Evolutionary conservation across 73 alveolate species (phyloP).

Genomic region (Paramecium caudatum): DNA sequence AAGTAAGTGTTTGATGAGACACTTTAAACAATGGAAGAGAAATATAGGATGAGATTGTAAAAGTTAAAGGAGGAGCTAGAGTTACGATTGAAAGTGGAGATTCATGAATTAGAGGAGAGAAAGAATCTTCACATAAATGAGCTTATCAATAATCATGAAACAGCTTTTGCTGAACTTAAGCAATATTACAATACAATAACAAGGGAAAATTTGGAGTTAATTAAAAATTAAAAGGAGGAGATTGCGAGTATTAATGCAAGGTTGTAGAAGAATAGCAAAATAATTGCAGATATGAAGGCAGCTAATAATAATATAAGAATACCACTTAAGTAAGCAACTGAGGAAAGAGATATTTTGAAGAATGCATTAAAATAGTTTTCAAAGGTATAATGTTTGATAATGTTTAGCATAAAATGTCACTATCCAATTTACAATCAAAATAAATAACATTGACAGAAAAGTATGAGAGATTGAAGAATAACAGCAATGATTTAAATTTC

Average conservation of each 20-base stretch:
- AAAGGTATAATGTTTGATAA: constrained; percentile 47
- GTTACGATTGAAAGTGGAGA: constrained; percentile 94
- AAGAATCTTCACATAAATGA: constrained; percentile 95
- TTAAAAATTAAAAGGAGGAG: constrained; percentile 90
- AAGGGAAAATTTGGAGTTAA: constrained; percentile 93
- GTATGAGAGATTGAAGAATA: constrained; percentile 78
- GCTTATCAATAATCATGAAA: constrained; percentile 92
- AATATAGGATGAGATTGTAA: constrained; percentile 85
- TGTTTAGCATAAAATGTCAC: constrained; percentile 84
- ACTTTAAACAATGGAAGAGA: constrained; percentile 79
- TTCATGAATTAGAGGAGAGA: constrained; percentile 97
- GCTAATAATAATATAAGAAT: constrained; percentile 78
- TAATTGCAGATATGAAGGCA: constrained; percentile 80
- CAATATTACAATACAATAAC: constrained; percentile 94
- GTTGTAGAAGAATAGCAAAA: constrained; percentile 75
- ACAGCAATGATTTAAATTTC: constrained; percentile 85
- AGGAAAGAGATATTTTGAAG: constrained; percentile 80
- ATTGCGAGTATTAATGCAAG: constrained; percentile 82
- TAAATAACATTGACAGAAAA: constrained; percentile 78
- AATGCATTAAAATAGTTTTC: constrained; percentile 75
- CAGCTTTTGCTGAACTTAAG: constrained; percentile 94
- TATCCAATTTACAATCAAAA: constrained; percentile 82
- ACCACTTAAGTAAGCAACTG: constrained; percentile 82
- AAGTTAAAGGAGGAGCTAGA: constrained; percentile 91
- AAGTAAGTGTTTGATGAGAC: constrained; percentile 83